These are phyloP conservation scores for Prototheca stagnorum DNA, from an alignment of 163 green algal genomes.

Conservation along the genomic window DNA sequence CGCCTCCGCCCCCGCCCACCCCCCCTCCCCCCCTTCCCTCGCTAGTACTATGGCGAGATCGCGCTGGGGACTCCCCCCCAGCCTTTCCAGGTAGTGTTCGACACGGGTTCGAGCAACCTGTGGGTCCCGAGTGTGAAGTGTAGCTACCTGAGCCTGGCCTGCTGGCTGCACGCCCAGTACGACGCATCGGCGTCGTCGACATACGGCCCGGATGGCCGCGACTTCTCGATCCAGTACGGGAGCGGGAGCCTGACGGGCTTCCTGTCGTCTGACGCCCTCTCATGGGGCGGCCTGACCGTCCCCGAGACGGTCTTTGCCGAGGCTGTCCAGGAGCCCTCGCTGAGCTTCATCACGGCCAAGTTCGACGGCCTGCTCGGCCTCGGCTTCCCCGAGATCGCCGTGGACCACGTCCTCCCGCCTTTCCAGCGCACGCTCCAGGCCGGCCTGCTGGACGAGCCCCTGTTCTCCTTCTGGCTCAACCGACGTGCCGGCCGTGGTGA, in stretches of 20 bases:
- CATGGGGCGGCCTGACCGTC: slow-evolving; percentile 53
- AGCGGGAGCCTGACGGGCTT: slow-evolving; percentile 78
- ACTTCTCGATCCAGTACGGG: slow-evolving; percentile 95
- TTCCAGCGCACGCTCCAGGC: slow-evolving; percentile 81
- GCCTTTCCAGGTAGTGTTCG: slow-evolving; percentile 85
- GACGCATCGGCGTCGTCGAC: slow-evolving; percentile 43
- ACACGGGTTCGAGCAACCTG: slow-evolving; percentile 84
- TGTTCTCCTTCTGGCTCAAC: slow-evolving; percentile 98
- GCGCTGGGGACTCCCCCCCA: slow-evolving; percentile 71
- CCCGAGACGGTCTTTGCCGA: slow-evolving; percentile 69
- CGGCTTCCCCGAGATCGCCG: slow-evolving; percentile 82
- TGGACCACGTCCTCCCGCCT: slow-evolving; percentile 56
- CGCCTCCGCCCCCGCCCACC: not conserved
- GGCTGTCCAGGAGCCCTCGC: slow-evolving; percentile 80
- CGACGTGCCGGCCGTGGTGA: slow-evolving; percentile 10
- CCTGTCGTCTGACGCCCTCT: slow-evolving; percentile 65
- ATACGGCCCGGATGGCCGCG: slow-evolving; percentile 50
- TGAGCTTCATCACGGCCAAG: slow-evolving; percentile 87
- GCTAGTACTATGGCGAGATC: slow-evolving; percentile 90
- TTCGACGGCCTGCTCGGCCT: slow-evolving; percentile 92
- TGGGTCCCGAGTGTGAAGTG: slow-evolving; percentile 81
- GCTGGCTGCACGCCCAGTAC: slow-evolving; percentile 84
- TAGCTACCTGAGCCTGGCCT: slow-evolving; percentile 61
- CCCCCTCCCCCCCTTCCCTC: not conserved
- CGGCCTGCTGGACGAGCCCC: slow-evolving; percentile 53